These are phyloP conservation scores for Nannochloropsis oceanica DNA, from an alignment of 108 stramenopile genomes.

Conservation along the genomic window DNA sequence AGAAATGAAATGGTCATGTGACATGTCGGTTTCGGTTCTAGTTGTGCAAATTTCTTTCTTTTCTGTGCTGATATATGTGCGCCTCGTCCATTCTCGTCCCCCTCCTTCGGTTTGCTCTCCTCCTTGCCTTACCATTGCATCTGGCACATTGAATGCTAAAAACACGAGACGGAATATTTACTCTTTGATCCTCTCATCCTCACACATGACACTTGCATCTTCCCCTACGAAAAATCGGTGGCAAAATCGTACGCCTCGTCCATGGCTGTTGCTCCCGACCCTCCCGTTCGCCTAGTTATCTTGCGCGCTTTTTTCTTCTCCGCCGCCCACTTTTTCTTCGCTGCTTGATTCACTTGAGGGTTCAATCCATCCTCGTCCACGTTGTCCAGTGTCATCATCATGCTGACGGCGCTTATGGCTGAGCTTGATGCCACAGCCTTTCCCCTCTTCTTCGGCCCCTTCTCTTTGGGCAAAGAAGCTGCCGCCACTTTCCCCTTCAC, in stretches of 20 bases:
- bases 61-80: no score
- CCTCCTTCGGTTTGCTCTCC: no score
- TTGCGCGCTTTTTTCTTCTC: slow-evolving; percentile 9
- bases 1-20: no score
- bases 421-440: neutral
- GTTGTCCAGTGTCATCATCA: neutral
- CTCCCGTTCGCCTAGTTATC: neutral
- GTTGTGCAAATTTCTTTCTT: no score
- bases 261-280: neutral
- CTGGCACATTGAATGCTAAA: no score
- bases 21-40: no score
- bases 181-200: neutral
- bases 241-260: slow-evolving; percentile 6
- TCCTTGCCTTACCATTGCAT: no score
- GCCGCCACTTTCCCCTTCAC: neutral
- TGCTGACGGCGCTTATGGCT: neutral
- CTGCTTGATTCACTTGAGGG: slow-evolving; percentile 8
- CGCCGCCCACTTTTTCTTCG: slow-evolving; percentile 9
- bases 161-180: neutral
- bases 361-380: slow-evolving; percentile 9
- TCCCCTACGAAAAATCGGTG: neutral
- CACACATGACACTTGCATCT: neutral
- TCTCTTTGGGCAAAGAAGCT: neutral
- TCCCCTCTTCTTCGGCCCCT: neutral
- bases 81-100: no score